Percentiles rank a stretch among this genome's conserved stretches.
phyloP scores from a whole-genome alignment of 306 rosid species.

The Cercis canadensis region DNA sequence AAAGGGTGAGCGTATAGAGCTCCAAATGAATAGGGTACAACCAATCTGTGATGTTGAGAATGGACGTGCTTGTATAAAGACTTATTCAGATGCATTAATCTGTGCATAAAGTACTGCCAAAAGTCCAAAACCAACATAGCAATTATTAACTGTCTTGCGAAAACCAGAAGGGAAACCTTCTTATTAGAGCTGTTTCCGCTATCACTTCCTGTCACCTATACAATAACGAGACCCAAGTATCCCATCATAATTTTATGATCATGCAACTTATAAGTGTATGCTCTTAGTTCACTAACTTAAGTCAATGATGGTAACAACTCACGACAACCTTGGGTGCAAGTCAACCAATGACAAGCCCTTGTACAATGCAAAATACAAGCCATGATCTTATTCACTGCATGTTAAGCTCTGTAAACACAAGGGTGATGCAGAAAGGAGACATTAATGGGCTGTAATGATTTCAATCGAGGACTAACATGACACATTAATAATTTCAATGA shows the following conservation, averaged over 20 bases:
- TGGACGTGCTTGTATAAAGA: too few species aligned
- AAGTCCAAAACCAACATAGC: conserved; percentile 85
- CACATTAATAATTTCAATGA: not conserved
- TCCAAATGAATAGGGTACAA: conserved; percentile 90
- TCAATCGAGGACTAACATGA: not conserved
- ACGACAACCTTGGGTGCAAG: not conserved
- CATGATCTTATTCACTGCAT: not conserved
- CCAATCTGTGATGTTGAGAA: conserved; percentile 89
- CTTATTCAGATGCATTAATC: too few species aligned
- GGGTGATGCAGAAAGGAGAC: not conserved
- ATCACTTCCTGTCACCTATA: conserved; percentile 75
- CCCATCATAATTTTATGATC: conserved; percentile 25
- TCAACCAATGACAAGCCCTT: not conserved
- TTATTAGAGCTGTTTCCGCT: conserved; percentile 39
- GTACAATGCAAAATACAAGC: not conserved
- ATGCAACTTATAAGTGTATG: not conserved
- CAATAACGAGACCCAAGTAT: conserved; percentile 23
- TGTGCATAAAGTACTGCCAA: conserved; percentile 96
- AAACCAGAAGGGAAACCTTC: conserved; percentile 52
- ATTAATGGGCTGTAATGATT: too few species aligned
- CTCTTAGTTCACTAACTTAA: conserved; percentile 17
- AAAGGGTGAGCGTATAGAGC: conserved; percentile 92
- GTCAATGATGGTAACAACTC: not conserved
- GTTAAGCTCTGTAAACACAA: not conserved
- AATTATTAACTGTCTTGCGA: conserved; percentile 70